These are phyloP conservation scores for Arabis hirsuta DNA, from an alignment of 345 rosid species.

Conservation along the genomic window DNA sequence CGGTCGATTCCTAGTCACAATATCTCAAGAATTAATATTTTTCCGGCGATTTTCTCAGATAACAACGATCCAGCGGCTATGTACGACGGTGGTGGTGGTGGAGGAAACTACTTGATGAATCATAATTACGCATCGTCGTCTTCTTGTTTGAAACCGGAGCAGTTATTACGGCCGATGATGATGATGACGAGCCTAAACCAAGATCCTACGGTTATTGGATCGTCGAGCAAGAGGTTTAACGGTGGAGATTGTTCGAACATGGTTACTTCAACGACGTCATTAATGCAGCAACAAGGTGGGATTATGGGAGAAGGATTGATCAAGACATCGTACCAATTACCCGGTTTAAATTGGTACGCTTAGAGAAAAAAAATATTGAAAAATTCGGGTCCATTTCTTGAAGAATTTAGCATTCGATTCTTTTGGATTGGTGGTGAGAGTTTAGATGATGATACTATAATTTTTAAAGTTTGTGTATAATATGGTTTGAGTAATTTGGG, in stretches of 20 bases:
- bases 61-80: constrained; percentile 38
- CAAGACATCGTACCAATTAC: constrained; percentile 58
- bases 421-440: too few relatives aligned
- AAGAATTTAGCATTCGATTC: not conserved
- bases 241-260: constrained; percentile 39
- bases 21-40: constrained; percentile 8
- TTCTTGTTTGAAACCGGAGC: constrained; percentile 51
- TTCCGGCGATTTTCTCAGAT: constrained; percentile 22
- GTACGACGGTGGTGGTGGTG: constrained; percentile 36
- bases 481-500: constrained; percentile 28
- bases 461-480: constrained; percentile 27
- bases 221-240: constrained; percentile 56
- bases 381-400: not conserved
- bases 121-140: constrained; percentile 42
- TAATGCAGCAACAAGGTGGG: constrained; percentile 48
- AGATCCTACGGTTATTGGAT: constrained; percentile 39
- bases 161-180: constrained; percentile 27
- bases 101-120: constrained; percentile 27
- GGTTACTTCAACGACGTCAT: constrained; percentile 14
- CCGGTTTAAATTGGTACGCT: constrained; percentile 81
- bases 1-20: constrained; percentile 45
- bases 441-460: constrained; percentile 1
- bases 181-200: constrained; percentile 38
- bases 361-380: constrained; percentile 10
- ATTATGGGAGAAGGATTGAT: constrained; percentile 55